Percentiles rank a stretch among this genome's conserved stretches.
Conservation (phyloP, 176 grass and related monocot species). For the Rhynchospora breviuscula region DNA sequence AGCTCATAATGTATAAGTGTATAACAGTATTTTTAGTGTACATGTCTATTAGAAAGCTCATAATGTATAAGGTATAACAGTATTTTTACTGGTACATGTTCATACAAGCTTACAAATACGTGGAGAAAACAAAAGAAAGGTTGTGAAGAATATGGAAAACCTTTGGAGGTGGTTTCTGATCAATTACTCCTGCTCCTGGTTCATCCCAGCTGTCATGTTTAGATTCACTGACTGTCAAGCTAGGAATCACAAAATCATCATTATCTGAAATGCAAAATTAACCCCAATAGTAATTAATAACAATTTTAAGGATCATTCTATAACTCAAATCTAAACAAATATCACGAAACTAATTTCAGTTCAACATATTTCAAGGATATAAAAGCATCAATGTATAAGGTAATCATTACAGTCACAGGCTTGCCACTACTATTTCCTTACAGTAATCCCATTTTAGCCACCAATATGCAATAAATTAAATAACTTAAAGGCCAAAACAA, state of each 20-base stretch:
- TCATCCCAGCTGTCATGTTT: slow-evolving; percentile 56
- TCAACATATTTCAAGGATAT: background rate
- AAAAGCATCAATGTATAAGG: background rate
- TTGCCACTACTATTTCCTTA: too few relatives aligned
- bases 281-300: background rate
- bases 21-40: background rate
- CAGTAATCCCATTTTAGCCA: background rate
- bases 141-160: slow-evolving; percentile 22
- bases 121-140: background rate
- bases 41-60: background rate
- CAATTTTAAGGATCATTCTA: background rate
- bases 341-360: too few relatives aligned
- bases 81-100: background rate
- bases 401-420: background rate
- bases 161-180: slow-evolving; percentile 54
- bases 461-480: background rate
- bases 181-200: slow-evolving; percentile 30
- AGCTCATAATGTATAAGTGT: background rate
- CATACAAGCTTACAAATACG: background rate
- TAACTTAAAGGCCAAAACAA: background rate
- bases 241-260: slow-evolving; percentile 91
- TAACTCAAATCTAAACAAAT: background rate
- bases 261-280: slow-evolving; percentile 49
- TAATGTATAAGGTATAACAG: background rate
- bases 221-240: slow-evolving; percentile 57